A percentile compares a stretch with the other conserved stretches of the same genome.
These are phyloP conservation scores for Penicillium olsonii DNA, from an alignment of 2,329 filamentous ascomycete genomes.

Conservation along the genomic window DNA sequence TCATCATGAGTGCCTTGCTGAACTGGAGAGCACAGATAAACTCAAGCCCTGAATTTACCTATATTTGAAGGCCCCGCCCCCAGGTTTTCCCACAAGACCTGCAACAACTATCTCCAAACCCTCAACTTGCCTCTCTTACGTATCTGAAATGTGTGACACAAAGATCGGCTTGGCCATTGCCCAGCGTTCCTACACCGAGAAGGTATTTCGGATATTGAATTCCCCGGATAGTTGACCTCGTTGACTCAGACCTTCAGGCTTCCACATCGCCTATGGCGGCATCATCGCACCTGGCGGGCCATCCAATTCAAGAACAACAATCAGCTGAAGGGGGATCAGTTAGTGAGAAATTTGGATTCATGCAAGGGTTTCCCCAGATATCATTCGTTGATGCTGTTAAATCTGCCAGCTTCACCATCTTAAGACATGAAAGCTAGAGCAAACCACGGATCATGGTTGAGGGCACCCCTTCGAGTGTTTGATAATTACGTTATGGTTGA, in stretches of 20 bases:
- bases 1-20: too few relatives aligned
- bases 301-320: too few relatives aligned
- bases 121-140: neutral
- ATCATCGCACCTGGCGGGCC: neutral
- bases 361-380: neutral
- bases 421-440: neutral
- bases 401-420: neutral
- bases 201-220: neutral
- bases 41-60: neutral
- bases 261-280: neutral
- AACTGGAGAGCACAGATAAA: too few relatives aligned
- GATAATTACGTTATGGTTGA: too few relatives aligned
- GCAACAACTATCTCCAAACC: neutral
- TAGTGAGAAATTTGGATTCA: too few relatives aligned
- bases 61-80: neutral
- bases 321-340: too few relatives aligned
- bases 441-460: too few relatives aligned
- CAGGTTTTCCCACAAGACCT: neutral
- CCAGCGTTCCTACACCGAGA: neutral
- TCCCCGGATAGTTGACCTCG: neutral
- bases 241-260: neutral
- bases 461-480: too few relatives aligned
- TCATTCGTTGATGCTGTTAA: neutral
- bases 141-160: conserved; percentile 4
- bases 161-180: conserved; percentile 12